Base-by-base conservation (phyloP, 805 yeast genomes). In the Wickerhamiella australiensis region DNA sequence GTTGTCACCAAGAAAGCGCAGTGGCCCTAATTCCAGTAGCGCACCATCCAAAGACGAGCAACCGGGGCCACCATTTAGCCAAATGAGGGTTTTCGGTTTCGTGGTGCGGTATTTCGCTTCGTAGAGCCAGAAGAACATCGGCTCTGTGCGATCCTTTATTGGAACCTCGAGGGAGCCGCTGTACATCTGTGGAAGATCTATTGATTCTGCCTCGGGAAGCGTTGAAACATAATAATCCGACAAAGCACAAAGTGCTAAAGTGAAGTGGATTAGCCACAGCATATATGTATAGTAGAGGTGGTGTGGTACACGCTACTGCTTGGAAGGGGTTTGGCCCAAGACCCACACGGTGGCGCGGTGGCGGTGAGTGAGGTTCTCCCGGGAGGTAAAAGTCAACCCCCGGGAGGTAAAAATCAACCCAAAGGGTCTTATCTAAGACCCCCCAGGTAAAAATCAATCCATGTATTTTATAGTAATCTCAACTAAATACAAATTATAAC, bases 31-130 rank as follows among this genome's bases (percentile, higher is more conserved):
- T 64, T 92, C 98, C 77, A 88, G 77, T 55, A 92, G 62, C 0
- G 95, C 95, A 13, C 98, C 98, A 65, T 92, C 98, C 92, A 90
- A 79, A 0, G 96, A 87, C 1, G 96, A 87, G 64, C 98, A 92
- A 0, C 98, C 98, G 0, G 98, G 98, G 0, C 98, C 98, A 36
- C 98, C 98, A 63, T 92, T 92, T 20, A 92, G 72, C 97, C 98
- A 92, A 49, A 92, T 73, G 21, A 70, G 55, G 3, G 70, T 68
- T 20, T 57, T 59, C 6, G 61, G 65, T 33, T 61, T 62, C 13
- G 64, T 59, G 5, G 61, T 58, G 20, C 56, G 52, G 46, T 57
- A 60, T 49, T 60, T 55, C 23, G 61, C 57, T 41, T 65, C 67
- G 49, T 79, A 80, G 59, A 76, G 77, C 95, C 95, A 85, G 61